Percentiles rank a stretch among this genome's conserved stretches.
Conservation (phyloP, 441 rosid species). For the Cnidoscolus chayamansa region DNA sequence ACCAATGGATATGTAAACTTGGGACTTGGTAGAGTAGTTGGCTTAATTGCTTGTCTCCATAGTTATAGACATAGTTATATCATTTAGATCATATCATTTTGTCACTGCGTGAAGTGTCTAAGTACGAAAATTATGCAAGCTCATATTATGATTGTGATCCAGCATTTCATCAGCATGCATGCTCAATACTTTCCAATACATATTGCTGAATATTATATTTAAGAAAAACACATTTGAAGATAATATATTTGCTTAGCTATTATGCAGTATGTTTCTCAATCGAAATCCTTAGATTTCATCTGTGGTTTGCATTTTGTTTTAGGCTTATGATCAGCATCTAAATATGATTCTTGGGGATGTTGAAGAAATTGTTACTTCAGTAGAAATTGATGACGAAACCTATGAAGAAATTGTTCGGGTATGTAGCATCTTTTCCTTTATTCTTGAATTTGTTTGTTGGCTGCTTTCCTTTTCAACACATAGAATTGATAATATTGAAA, state of each 20-base stretch:
- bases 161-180: neutral
- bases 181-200: neutral
- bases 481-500: too few species aligned
- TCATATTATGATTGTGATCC: neutral
- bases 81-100: neutral
- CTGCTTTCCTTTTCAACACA: neutral
- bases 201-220: neutral
- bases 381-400: slow-evolving; percentile 96
- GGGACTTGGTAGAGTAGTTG: neutral
- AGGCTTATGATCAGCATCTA: slow-evolving; percentile 99
- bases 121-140: neutral
- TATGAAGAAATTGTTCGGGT: slow-evolving; percentile 99
- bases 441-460: neutral
- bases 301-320: slow-evolving; percentile 23
- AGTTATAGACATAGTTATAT: neutral
- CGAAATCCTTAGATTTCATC: neutral
- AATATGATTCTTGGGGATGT: slow-evolving; percentile 99
- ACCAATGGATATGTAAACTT: neutral
- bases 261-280: neutral
- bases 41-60: neutral
- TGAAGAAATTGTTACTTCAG: slow-evolving; percentile 89
- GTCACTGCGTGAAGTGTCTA: neutral
- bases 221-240: neutral
- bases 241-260: neutral
- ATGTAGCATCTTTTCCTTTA: slow-evolving; percentile 24